Conservation (phyloP, 2,329 filamentous ascomycete genomes). For the Cryoendolithus antarcticus region DNA sequence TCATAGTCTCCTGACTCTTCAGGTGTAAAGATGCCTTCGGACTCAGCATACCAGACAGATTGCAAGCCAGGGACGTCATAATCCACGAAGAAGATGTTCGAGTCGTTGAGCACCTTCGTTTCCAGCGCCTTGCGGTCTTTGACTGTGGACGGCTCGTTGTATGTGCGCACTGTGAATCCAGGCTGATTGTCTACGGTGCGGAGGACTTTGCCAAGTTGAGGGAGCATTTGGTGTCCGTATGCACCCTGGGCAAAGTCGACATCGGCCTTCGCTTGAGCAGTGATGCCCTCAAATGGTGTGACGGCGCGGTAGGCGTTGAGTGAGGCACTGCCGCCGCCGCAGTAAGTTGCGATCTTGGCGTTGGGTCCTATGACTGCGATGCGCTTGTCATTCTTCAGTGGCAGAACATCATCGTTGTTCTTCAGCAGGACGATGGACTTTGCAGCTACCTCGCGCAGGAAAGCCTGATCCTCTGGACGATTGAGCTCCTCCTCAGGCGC, state of each 20-base stretch:
- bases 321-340: constrained; percentile 22
- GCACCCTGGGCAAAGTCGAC: constrained; percentile 14
- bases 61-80: constrained; percentile 33
- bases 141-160: constrained; percentile 41
- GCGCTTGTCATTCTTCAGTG: constrained; percentile 45
- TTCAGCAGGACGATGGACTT: constrained; percentile 39
- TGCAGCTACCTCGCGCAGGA: constrained; percentile 18
- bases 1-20: constrained; percentile 51
- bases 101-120: constrained; percentile 30
- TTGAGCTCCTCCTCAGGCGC: constrained; percentile 19
- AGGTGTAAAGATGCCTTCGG: constrained; percentile 47
- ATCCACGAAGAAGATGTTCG: constrained; percentile 36
- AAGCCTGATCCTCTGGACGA: constrained; percentile 17
- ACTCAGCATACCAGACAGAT: constrained; percentile 29
- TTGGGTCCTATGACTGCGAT: constrained; percentile 68
- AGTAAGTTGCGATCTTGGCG: constrained; percentile 51
- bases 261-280: constrained; percentile 11
- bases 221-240: constrained; percentile 17
- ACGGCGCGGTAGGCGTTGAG: constrained; percentile 22
- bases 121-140: constrained; percentile 39
- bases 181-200: constrained; percentile 10
- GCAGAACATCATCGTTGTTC: constrained; percentile 43
- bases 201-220: constrained; percentile 13
- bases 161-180: constrained; percentile 25
- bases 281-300: constrained; percentile 21